Evolutionary conservation across 441 rosid genomes (phyloP), one percentile per base, ranked within the genome.

Genomic region (Corymbia citriodora): DNA sequence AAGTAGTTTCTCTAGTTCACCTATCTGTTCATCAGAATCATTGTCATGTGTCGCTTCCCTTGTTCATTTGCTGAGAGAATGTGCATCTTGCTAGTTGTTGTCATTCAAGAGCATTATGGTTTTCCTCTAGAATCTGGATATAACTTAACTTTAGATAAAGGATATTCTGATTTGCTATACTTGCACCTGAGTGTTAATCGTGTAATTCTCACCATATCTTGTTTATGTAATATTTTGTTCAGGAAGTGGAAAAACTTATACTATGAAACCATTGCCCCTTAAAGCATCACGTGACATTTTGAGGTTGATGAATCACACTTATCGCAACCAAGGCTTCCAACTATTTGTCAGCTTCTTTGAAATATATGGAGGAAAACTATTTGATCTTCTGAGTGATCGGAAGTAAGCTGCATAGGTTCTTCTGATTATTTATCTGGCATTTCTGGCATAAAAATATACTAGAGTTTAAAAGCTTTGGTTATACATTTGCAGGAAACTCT

Each of bases 221-320:
- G 53, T 27, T 81, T 14, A 8, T 25, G 17, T 81, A 15, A 81
- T 48, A 45, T 59, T 52, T 81, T 91, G 59, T 93, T 90, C 94
- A 98, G 99, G 99, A 87, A 98, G 99, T 93, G 99, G 99, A 86
- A 98, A 98, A 94, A 98, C 99, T 70, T 98, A 90, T 89, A 98
- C 99, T 54, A 98, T 98, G 99, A 95, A 97, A 92, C 99, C 99
- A 50, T 91, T 98, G 92, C 99, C 99, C 31, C 95, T 98, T 90
- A 95, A 95, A 93, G 99, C 99, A 90, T 97, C 98, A 89, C 94
- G 96, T 61, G 99, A 98, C 93, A 96, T 98, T 63, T 95, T 98
- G 96, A 96, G 99, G 94, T 92, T 96, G 96, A 96, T 98, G 98
- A 96, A 96, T 92, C 98, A 98, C 92, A 94, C 97, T 61, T 98